Evolutionary conservation across 345 rosid species (phyloP).

Genomic region (Bretschneidera sinensis): DNA sequence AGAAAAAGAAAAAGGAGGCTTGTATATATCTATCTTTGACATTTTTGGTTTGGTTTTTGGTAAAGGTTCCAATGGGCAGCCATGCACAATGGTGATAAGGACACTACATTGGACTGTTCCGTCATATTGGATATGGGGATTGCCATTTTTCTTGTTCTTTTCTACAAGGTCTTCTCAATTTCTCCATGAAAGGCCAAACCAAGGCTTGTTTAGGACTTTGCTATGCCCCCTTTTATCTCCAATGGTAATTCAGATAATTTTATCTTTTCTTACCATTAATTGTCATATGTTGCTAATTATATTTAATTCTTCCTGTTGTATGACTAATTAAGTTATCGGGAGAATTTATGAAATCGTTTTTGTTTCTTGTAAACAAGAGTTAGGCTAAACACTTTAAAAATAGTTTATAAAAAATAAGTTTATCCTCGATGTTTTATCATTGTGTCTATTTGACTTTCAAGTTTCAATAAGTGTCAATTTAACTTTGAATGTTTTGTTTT

Average conservation of each 20-base stretch:
- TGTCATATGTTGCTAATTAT: too few species aligned
- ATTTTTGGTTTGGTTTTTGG: not conserved
- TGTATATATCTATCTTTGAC: too few species aligned
- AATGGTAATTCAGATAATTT: conserved; percentile 29
- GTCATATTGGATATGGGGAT: conserved; percentile 54
- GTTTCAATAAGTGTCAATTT: too few species aligned
- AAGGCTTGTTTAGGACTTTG: conserved; percentile 29
- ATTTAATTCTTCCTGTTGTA: too few species aligned
- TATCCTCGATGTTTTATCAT: too few species aligned
- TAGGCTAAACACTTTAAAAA: too few species aligned
- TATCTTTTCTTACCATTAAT: not conserved
- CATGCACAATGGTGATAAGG: conserved; percentile 60
- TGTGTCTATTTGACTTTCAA: not conserved
- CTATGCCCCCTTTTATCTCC: conserved; percentile 46
- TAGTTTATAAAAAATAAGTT: too few species aligned
- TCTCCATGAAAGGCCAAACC: conserved; percentile 47
- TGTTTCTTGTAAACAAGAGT: too few species aligned
- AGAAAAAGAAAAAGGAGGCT: too few species aligned
- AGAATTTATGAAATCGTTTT: too few species aligned
- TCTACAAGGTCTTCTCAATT: conserved; percentile 63
- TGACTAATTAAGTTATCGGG: too few species aligned
- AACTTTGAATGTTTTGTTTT: too few species aligned
- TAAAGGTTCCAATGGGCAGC: conserved; percentile 43
- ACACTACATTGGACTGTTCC: conserved; percentile 66
- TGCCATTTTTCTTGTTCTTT: conserved; percentile 62